Conservation (phyloP, 495 filamentous ascomycete genomes). For the Hypoxylon rickii region DNA sequence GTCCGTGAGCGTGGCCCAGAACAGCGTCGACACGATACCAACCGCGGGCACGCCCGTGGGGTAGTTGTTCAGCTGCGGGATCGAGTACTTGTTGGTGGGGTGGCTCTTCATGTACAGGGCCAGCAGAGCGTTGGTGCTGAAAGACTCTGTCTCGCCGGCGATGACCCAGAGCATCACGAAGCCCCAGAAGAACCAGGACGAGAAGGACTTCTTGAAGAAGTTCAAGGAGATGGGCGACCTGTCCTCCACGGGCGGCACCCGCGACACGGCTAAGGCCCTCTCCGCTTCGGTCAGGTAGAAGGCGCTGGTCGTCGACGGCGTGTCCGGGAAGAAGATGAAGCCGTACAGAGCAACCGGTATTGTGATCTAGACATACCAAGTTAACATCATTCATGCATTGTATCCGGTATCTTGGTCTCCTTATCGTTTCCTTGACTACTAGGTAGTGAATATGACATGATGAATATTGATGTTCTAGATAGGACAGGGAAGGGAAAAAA, state of each 20-base stretch:
- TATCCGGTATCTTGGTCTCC: no score
- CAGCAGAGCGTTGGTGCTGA: constrained; percentile 53
- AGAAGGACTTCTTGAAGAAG: constrained; percentile 49
- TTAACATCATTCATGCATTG: constrained; percentile 3
- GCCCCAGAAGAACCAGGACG: constrained; percentile 53
- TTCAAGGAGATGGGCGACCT: constrained; percentile 41
- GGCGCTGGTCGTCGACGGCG: constrained; percentile 57
- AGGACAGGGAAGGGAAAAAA: no score
- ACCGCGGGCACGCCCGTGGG: constrained; percentile 54
- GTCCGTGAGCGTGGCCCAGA: constrained; percentile 59
- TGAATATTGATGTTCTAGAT: no score
- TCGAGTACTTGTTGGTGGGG: constrained; percentile 42
- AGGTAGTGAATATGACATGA: not conserved
- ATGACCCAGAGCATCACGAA: constrained; percentile 58
- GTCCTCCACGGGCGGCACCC: constrained; percentile 38
- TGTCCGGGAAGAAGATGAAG: constrained; percentile 64
- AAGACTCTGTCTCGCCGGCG: constrained; percentile 54
- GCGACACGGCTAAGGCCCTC: constrained; percentile 49
- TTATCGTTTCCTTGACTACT: not conserved
- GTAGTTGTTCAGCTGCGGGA: constrained; percentile 55
- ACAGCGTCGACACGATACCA: constrained; percentile 56
- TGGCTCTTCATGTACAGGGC: constrained; percentile 52
- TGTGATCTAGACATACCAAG: constrained; percentile 46
- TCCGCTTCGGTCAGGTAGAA: constrained; percentile 55
- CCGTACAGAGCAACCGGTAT: constrained; percentile 64